Evolutionary conservation across 352 stramenopile genomes (phyloP).

Genomic region (Globisporangium alternatum): DNA sequence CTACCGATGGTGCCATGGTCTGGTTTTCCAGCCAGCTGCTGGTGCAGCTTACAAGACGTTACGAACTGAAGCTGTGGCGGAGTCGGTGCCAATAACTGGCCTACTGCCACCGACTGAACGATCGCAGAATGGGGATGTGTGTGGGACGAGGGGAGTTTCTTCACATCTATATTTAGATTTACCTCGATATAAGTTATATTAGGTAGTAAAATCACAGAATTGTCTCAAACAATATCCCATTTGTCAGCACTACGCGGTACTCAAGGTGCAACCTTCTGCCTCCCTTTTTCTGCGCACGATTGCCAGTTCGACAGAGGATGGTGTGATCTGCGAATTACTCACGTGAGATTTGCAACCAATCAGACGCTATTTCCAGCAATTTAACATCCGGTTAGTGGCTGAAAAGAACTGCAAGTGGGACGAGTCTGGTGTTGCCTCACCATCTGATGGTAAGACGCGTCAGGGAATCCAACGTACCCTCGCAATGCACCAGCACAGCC

Average conservation of each 20-base stretch:
- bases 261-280: background rate
- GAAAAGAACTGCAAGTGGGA: background rate
- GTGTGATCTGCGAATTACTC: background rate
- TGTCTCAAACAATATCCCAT: background rate
- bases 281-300: constrained; percentile 1
- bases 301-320: constrained; percentile 7
- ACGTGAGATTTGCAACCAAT: background rate
- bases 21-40: background rate
- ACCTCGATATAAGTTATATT: background rate
- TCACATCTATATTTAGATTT: background rate
- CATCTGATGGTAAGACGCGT: background rate
- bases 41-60: background rate
- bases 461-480: background rate
- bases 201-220: background rate
- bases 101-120: constrained; percentile 4
- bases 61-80: background rate
- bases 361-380: background rate
- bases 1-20: background rate
- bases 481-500: background rate
- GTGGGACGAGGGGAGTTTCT: background rate
- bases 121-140: constrained; percentile 6
- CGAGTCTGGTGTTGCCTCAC: background rate
- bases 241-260: no score
- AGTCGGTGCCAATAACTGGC: background rate
- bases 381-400: background rate